Percentiles rank a stretch among this genome's conserved stretches.
Evolutionary conservation across 257 asterid species (phyloP).

Genomic region (Ligustrum vulgare): DNA sequence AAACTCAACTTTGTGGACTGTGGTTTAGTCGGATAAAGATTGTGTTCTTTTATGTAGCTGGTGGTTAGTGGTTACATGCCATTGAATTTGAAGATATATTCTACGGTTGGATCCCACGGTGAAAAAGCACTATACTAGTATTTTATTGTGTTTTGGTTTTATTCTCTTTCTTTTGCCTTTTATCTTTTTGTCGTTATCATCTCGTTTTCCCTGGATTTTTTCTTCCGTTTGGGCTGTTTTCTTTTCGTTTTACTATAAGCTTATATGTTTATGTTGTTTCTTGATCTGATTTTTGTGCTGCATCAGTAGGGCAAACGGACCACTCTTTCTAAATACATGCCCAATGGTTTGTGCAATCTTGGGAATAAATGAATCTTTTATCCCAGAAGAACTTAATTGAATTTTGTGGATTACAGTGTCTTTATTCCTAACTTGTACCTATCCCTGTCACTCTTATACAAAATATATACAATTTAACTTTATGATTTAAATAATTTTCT

Average conservation of each 20-base stretch:
- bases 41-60: not conserved
- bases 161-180: not conserved
- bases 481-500: not conserved
- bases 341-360: not conserved
- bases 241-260: not conserved
- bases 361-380: not conserved
- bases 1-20: not conserved
- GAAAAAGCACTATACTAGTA: too few species aligned
- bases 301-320: not conserved
- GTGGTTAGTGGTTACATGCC: not conserved
- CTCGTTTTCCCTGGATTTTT: not conserved
- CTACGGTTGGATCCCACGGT: too few species aligned
- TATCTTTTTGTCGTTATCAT: not conserved
- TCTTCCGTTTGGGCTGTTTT: too few species aligned
- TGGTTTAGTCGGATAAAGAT: not conserved
- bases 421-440: not conserved
- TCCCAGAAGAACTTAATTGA: not conserved
- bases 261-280: too few species aligned
- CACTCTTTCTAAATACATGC: too few species aligned
- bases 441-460: not conserved
- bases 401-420: not conserved
- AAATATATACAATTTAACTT: not conserved
- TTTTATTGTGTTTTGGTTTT: not conserved
- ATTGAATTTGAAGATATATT: too few species aligned
- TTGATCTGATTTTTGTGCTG: not conserved